phyloP scores from a whole-genome alignment of 108 stramenopile species.

The Nannochloropsis oceanica region DNA sequence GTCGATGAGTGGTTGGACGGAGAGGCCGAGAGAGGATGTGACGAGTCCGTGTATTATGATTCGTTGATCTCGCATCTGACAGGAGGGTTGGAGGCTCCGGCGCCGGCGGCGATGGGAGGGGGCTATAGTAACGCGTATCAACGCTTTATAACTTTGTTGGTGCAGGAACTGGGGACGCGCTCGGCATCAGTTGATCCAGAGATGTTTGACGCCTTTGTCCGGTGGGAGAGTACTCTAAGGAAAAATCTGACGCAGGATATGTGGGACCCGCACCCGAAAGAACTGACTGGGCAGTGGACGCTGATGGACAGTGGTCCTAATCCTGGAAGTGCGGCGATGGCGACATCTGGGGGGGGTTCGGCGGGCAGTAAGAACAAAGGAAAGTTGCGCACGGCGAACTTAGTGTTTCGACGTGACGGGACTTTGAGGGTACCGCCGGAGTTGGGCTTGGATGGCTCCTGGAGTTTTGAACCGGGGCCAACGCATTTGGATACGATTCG shows the following conservation, averaged over 20 bases:
- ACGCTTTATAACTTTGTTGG: slow-evolving; percentile 3
- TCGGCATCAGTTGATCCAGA: background rate
- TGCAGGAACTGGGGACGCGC: slow-evolving; percentile 19
- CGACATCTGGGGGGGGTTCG: background rate
- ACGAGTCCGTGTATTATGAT: slow-evolving; percentile 14
- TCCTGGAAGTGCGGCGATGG: background rate
- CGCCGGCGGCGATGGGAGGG: background rate
- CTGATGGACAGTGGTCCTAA: background rate
- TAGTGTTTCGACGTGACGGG: slow-evolving; percentile 5
- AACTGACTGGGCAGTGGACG: slow-evolving; percentile 12
- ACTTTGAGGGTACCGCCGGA: slow-evolving; percentile 1
- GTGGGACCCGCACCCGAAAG: slow-evolving; percentile 13
- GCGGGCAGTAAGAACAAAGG: background rate
- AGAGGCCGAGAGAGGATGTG: background rate
- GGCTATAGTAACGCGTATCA: slow-evolving; percentile 17
- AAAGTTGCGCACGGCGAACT: background rate
- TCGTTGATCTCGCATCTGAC: background rate
- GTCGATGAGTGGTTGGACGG: background rate
- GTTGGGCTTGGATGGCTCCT: slow-evolving; percentile 4
- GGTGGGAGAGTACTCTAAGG: slow-evolving; percentile 14
- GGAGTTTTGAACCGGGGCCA: slow-evolving; percentile 17
- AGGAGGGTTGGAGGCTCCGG: slow-evolving; percentile 1
- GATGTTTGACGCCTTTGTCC: slow-evolving; percentile 6
- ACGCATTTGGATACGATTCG: slow-evolving; percentile 23
- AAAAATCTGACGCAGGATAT: slow-evolving; percentile 4